Evolutionary conservation across 1,284 basidiomycete genomes (phyloP).

Genomic region (Fistulinella staudtii): DNA sequence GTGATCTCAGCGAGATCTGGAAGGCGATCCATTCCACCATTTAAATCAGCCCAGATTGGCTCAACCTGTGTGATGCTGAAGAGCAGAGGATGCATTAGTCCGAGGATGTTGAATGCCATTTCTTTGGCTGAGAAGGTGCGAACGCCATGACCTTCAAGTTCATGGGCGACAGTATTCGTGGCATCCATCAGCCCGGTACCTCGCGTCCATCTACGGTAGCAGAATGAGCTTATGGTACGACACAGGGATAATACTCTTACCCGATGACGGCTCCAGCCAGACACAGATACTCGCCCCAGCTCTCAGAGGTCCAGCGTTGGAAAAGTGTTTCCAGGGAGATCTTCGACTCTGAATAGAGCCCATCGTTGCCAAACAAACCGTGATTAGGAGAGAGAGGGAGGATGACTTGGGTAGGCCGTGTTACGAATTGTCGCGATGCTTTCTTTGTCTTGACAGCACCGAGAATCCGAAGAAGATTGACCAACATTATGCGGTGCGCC

Average conservation of each 20-base stretch:
- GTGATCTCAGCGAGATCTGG: slow-evolving; percentile 94
- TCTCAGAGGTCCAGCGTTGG: slow-evolving; percentile 97
- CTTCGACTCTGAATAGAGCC: slow-evolving; percentile 98
- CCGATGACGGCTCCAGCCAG: slow-evolving; percentile 98
- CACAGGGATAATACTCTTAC: slow-evolving; percentile 38
- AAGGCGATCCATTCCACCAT: slow-evolving; percentile 95
- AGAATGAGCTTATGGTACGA: slow-evolving; percentile 11
- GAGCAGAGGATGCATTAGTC: slow-evolving; percentile 97
- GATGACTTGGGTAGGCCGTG: slow-evolving; percentile 96
- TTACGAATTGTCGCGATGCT: slow-evolving; percentile 92
- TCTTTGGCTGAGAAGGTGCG: slow-evolving; percentile 99
- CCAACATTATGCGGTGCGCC: slow-evolving; percentile 95
- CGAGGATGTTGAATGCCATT: slow-evolving; percentile 99
- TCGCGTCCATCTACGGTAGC: slow-evolving; percentile 75
- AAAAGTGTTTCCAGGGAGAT: slow-evolving; percentile 97
- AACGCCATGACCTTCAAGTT: slow-evolving; percentile 90
- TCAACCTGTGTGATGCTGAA: slow-evolving; percentile 99
- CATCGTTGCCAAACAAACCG: slow-evolving; percentile 96
- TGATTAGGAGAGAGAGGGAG: slow-evolving; percentile 97
- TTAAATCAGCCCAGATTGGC: slow-evolving; percentile 97
- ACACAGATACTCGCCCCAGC: slow-evolving; percentile 98
- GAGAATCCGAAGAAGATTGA: slow-evolving; percentile 91
- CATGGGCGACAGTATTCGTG: slow-evolving; percentile 93
- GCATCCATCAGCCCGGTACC: slow-evolving; percentile 98
- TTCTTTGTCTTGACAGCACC: slow-evolving; percentile 98